Conservation (phyloP, 306 rosid species). For the Gastrolobium villosum region DNA sequence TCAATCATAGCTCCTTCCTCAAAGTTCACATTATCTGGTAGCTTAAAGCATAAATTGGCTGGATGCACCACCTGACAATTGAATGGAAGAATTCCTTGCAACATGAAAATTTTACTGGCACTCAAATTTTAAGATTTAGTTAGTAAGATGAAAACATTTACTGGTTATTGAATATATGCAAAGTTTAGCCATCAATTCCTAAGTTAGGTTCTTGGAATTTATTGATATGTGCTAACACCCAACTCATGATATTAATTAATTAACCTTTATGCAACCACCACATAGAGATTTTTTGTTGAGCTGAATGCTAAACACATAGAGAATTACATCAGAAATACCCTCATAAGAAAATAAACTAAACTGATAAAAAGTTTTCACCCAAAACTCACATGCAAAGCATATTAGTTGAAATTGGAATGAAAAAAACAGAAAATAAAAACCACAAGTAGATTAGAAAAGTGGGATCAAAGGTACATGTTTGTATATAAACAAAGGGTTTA, state of each 20-base stretch:
- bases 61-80: constrained; percentile 60
- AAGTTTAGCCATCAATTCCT: neutral
- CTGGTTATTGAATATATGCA: neutral
- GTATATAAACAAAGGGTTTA: too few species aligned
- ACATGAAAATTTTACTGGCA: neutral
- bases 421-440: neutral
- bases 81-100: neutral
- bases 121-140: neutral
- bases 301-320: neutral
- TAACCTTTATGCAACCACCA: neutral
- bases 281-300: neutral
- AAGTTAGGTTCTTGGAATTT: neutral
- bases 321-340: neutral
- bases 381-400: neutral
- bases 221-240: neutral
- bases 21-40: constrained; percentile 56
- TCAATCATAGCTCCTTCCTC: constrained; percentile 68
- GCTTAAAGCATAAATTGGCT: constrained; percentile 51
- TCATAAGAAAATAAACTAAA: neutral
- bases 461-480: neutral
- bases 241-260: neutral
- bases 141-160: neutral
- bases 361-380: neutral
- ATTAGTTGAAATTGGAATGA: neutral
- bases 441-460: neutral